Base-by-base conservation (phyloP, 2,329 filamentous ascomycete species). In the Monosporascus sp. region DNA sequence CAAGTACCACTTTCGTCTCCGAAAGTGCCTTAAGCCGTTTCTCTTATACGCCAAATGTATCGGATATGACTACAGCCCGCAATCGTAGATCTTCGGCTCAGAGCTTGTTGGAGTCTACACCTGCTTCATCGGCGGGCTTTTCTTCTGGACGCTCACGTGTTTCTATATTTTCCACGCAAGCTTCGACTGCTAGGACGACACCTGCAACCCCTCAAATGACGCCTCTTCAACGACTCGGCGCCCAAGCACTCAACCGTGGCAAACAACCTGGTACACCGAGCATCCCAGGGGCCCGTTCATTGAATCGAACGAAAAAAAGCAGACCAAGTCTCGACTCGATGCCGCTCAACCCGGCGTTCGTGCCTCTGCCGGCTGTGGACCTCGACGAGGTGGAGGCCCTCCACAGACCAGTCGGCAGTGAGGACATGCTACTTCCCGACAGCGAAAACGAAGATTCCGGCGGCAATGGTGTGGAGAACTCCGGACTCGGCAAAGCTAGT, bases 371-470 rank as follows among this genome's bases (percentile, higher is more conserved):
- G 1, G 78, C 74, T 53, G 79, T 80, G 2, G 78, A 83, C 57
- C 56, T 81, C 26, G 70, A 70, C 7, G 81, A 84, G 59, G 72
- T 83, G 3, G 77, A 77, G 59, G 76, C 78, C 2, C 64, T 83
- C 43, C 79, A 82, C 59, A 64, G 61, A 50, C 55, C 70, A 11
- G 57, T 69, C 6, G 81, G 82, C 16, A 84, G 81, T 60, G 82
- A 85, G 62, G 82, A 85, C 53, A 73, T 81, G 52, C 76, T 84
- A 56, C 66, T 79, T 16, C 76, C 76, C 26, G 79, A 79, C 63
- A 81, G 79, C 56, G 73, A 76, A 36, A 59, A 64, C 22, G 63
- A 69, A 9, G 67, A 68, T 17, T 54, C 38, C 26, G 51, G 48
- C 19, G 51, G 57, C 2, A 66, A 68, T 3, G 57, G 57, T 7